A percentile compares a stretch with the other conserved stretches of the same genome.
Conservation (phyloP, 129 eudicot species). For the Artemisia tridentata region DNA sequence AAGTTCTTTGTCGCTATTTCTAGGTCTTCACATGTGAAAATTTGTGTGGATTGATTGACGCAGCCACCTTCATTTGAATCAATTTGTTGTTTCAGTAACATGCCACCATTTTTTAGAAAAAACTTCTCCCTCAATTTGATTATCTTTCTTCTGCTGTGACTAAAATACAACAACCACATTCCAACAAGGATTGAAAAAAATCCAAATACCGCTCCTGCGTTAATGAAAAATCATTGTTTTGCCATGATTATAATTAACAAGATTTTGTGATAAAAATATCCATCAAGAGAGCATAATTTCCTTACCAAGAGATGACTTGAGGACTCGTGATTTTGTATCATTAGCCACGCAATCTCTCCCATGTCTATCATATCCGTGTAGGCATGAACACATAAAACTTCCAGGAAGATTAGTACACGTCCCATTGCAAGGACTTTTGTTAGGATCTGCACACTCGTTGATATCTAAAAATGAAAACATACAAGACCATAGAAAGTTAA, state of each 20-base stretch:
- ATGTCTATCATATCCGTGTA: background rate
- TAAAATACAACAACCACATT: slow-evolving; percentile 25
- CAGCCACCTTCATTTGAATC: slow-evolving; percentile 30
- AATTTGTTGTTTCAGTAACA: slow-evolving; percentile 32
- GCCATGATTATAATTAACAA: too few species aligned
- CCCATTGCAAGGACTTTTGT: background rate
- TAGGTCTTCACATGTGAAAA: slow-evolving; percentile 32
- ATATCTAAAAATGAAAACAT: background rate
- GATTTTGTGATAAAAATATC: too few species aligned
- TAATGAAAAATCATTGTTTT: too few species aligned
- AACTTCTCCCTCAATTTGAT: slow-evolving; percentile 27
- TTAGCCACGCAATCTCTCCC: background rate
- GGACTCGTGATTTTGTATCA: background rate
- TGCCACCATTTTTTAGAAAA: slow-evolving; percentile 41
- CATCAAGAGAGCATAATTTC: background rate
- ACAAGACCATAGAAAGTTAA: too few species aligned
- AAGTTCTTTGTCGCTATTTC: slow-evolving; percentile 50
- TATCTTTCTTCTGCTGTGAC: slow-evolving; percentile 25
- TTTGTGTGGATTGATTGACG: slow-evolving; percentile 9
- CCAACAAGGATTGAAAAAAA: slow-evolving; percentile 18
- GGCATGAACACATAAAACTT: background rate
- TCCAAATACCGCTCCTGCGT: slow-evolving; percentile 28
- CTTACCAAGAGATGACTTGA: background rate
- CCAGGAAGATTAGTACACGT: background rate
- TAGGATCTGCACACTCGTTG: background rate